A percentile compares a stretch with the other conserved stretches of the same genome.
Evolutionary conservation across 2,329 filamentous ascomycete species (phyloP).

Genomic region (Penicillium italicum): DNA sequence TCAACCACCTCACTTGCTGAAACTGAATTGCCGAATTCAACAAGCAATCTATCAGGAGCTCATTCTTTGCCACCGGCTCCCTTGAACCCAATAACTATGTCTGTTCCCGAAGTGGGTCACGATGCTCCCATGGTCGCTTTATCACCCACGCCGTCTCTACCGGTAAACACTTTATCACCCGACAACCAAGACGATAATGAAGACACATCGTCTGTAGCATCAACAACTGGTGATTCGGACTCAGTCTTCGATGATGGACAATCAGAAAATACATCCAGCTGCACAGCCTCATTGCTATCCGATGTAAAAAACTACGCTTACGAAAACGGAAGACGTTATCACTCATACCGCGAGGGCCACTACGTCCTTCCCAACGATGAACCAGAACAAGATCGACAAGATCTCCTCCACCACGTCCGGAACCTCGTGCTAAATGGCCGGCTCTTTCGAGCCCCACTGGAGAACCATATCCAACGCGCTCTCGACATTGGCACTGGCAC

Average conservation of each 20-base stretch:
- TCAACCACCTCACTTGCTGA: background rate
- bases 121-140: background rate
- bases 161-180: background rate
- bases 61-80: background rate
- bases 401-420: slow-evolving; percentile 38
- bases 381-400: slow-evolving; percentile 35
- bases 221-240: slow-evolving; percentile 7
- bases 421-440: slow-evolving; percentile 36
- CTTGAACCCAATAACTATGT: background rate
- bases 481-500: slow-evolving; percentile 43
- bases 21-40: background rate
- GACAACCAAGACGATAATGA: background rate
- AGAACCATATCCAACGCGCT: slow-evolving; percentile 26
- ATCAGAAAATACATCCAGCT: slow-evolving; percentile 18
- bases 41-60: background rate
- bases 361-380: slow-evolving; percentile 38
- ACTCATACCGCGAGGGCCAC: slow-evolving; percentile 27
- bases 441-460: slow-evolving; percentile 38
- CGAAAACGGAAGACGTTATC: slow-evolving; percentile 30
- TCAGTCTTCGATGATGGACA: slow-evolving; percentile 20
- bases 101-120: background rate
- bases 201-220: slow-evolving; percentile 12
- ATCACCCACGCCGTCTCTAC: background rate
- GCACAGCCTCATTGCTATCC: slow-evolving; percentile 23
- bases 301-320: slow-evolving; percentile 23